Conservation (phyloP, 768 basidiomycete species). For the Pilatotrama ljubarskyi region DNA sequence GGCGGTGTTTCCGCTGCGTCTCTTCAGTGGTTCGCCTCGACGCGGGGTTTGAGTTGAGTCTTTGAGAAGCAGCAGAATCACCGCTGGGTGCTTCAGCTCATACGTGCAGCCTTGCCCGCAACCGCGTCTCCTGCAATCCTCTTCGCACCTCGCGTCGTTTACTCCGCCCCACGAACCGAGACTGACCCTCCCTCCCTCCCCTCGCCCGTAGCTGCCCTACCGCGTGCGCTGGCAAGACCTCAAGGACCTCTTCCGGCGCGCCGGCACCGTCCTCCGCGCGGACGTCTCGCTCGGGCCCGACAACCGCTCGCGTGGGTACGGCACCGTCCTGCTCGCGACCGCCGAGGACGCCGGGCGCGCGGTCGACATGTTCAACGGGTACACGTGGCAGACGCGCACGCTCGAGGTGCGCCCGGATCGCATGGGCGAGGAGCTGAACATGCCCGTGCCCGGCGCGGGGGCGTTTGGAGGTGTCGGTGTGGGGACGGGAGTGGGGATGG, state of each 20-base stretch:
- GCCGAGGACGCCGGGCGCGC: conserved; percentile 93
- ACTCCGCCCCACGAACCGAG: not conserved
- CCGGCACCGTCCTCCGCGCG: conserved; percentile 68
- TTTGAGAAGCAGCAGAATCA: too few species aligned
- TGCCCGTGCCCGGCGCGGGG: conserved; percentile 3
- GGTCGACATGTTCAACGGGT: conserved; percentile 93
- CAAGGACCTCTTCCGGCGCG: conserved; percentile 94
- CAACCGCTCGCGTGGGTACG: conserved; percentile 91
- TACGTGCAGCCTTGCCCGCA: too few species aligned
- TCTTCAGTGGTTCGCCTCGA: too few species aligned
- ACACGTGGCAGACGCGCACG: conserved; percentile 92
- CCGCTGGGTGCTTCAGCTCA: too few species aligned
- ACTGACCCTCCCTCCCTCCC: too few species aligned
- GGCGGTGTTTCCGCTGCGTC: too few species aligned
- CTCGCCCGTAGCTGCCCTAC: conserved; percentile 74
- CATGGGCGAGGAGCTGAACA: conserved; percentile 43
- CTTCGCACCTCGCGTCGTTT: not conserved
- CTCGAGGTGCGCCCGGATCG: conserved; percentile 92
- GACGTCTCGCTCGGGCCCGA: conserved; percentile 65
- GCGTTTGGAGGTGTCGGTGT: conserved; percentile 1
- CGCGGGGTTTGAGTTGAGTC: too few species aligned
- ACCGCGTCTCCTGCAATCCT: not conserved
- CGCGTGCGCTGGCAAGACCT: conserved; percentile 99
- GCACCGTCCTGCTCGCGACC: conserved; percentile 92
- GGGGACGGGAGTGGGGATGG: conserved; percentile 25